A percentile compares a stretch with the other conserved stretches of the same genome.
These are phyloP conservation scores for Cunninghamia lanceolata DNA, from an alignment of 75 land plant genomes.

Conservation along the genomic window DNA sequence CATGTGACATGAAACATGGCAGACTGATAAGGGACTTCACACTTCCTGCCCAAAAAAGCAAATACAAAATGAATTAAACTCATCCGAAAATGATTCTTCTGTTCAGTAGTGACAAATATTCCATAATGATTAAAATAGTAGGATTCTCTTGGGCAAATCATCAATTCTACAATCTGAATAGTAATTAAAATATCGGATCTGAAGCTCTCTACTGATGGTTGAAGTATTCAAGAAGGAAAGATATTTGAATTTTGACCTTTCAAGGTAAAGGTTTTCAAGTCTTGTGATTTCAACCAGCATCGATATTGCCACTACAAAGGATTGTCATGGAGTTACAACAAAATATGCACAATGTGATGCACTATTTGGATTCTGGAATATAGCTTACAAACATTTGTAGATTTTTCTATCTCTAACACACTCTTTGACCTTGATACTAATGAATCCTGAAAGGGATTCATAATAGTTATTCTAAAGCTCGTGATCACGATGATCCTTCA, in stretches of 20 bases:
- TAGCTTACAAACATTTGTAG: not conserved
- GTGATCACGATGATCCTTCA: not conserved
- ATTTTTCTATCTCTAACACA: not conserved
- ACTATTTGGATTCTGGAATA: not conserved
- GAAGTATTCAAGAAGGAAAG: not conserved
- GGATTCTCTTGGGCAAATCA: not conserved
- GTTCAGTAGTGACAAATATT: not conserved
- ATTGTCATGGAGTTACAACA: not conserved
- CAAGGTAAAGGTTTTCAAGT: not conserved
- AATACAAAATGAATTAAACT: not conserved
- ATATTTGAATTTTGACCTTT: not conserved
- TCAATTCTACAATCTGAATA: not conserved
- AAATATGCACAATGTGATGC: not conserved
- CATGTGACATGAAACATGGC: slow-evolving; percentile 99
- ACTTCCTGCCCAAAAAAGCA: slow-evolving; percentile 61
- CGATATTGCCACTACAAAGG: too few relatives aligned
- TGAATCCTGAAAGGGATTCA: not conserved
- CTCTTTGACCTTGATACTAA: not conserved
- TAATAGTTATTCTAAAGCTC: not conserved
- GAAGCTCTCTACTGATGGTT: not conserved
- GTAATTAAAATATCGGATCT: not conserved
- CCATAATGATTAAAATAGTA: not conserved
- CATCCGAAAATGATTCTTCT: not conserved
- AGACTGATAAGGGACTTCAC: slow-evolving; percentile 96
- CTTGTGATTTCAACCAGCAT: not conserved